A percentile compares a stretch with the other conserved stretches of the same genome.
Evolutionary conservation across 192 early-diverging fungal genomes (phyloP).

Genomic region (Entomortierella chlamydospora): DNA sequence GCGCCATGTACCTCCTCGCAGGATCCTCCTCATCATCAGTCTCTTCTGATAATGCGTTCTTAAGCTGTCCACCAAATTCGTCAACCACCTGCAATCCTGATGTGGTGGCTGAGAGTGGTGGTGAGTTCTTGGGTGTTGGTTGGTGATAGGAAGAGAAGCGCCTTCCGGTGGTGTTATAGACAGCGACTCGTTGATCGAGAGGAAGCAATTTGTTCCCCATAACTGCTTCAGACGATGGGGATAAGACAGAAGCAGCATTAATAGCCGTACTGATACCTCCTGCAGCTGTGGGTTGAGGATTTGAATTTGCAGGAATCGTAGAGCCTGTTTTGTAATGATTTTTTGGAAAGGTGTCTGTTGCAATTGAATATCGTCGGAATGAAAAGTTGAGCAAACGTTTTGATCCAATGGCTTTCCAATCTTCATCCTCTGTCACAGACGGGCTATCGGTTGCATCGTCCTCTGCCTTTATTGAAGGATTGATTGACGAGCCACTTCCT

Average conservation of each 20-base stretch:
- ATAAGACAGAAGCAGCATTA: conserved; percentile 3
- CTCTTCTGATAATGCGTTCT: conserved; percentile 32
- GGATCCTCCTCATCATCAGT: conserved; percentile 48
- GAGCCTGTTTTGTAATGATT: conserved; percentile 45
- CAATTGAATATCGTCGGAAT: conserved; percentile 51
- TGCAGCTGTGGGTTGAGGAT: neutral
- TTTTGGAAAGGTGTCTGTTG: conserved; percentile 51
- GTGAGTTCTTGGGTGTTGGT: conserved; percentile 53
- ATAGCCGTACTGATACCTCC: conserved; percentile 1
- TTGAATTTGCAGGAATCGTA: conserved; percentile 24
- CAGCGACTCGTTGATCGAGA: conserved; percentile 17
- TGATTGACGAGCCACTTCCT: conserved; percentile 14
- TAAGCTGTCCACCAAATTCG: conserved; percentile 26
- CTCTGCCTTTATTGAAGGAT: conserved; percentile 20
- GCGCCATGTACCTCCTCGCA: conserved; percentile 38
- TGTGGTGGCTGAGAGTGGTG: conserved; percentile 42
- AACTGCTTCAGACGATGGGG: conserved; percentile 13
- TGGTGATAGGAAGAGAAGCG: conserved; percentile 52
- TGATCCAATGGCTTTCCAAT: conserved; percentile 55
- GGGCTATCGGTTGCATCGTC: conserved; percentile 49
- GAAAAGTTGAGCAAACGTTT: conserved; percentile 46
- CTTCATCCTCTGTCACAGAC: conserved; percentile 55
- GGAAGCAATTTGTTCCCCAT: conserved; percentile 29
- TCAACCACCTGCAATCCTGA: conserved; percentile 21
- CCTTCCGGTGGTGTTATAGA: conserved; percentile 24